Evolutionary conservation across 169 alveolate species (phyloP).

Genomic region (Eimeria brunetti): DNA sequence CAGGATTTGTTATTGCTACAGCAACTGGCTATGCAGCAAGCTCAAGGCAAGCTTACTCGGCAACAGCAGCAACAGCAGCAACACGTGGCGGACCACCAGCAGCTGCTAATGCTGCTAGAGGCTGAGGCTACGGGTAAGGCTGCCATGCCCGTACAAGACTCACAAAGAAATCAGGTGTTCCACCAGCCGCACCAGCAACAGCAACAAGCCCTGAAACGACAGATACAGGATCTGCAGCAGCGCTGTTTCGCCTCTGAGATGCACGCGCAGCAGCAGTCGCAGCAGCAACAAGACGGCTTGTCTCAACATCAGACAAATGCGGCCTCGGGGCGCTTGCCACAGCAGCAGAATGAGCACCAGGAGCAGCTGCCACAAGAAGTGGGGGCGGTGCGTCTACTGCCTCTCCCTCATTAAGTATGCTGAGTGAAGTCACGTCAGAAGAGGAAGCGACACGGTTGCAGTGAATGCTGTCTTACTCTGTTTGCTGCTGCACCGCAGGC

Average conservation of each 20-base stretch:
- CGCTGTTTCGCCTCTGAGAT: slow-evolving; percentile 48
- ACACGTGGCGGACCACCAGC: slow-evolving; percentile 61
- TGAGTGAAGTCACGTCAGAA: not conserved
- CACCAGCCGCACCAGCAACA: slow-evolving; percentile 33
- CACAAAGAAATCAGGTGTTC: not conserved
- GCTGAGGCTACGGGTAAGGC: slow-evolving; percentile 57
- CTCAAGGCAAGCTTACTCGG: slow-evolving; percentile 23
- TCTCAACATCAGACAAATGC: not conserved
- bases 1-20: slow-evolving; percentile 64
- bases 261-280: slow-evolving; percentile 12
- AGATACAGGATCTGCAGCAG: slow-evolving; percentile 62
- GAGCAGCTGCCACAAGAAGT: slow-evolving; percentile 31
- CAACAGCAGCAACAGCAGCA: slow-evolving; percentile 50
- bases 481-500: slow-evolving; percentile 30
- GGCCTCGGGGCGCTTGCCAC: slow-evolving; percentile 22
- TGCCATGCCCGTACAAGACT: not conserved
- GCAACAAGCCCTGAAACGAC: slow-evolving; percentile 60
- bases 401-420: not conserved
- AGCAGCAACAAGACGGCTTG: slow-evolving; percentile 28
- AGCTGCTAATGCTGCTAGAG: slow-evolving; percentile 67
- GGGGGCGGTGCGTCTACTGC: slow-evolving; percentile 25
- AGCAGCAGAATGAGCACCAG: slow-evolving; percentile 35
- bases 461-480: not conserved
- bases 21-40: slow-evolving; percentile 63
- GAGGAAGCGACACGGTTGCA: not conserved